Evolutionary conservation across 2,329 filamentous ascomycete species (phyloP).

Genomic region (Diaporthe sp.): DNA sequence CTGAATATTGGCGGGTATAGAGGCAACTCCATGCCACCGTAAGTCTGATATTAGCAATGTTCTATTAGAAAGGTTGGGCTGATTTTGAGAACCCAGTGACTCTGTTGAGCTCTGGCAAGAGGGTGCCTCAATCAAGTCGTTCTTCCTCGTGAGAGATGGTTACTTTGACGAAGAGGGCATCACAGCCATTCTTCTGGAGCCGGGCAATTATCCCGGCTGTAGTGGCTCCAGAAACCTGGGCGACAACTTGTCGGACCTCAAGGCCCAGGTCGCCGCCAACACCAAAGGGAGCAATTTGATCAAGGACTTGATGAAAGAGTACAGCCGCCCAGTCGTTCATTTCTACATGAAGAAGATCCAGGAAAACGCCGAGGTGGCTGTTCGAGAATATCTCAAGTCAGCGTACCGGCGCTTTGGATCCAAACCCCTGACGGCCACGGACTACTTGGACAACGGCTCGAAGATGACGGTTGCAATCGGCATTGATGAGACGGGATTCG

Average conservation of each 20-base stretch:
- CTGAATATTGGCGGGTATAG: slow-evolving; percentile 51
- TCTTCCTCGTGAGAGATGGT: slow-evolving; percentile 50
- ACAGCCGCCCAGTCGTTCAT: slow-evolving; percentile 46
- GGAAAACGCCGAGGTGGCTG: slow-evolving; percentile 51
- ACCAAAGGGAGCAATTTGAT: slow-evolving; percentile 50
- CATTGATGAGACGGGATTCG: slow-evolving; percentile 44
- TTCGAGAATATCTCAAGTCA: slow-evolving; percentile 43
- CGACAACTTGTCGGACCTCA: slow-evolving; percentile 56
- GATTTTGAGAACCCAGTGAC: slow-evolving; percentile 36
- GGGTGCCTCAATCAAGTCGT: slow-evolving; percentile 51
- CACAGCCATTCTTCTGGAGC: slow-evolving; percentile 37
- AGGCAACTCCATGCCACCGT: slow-evolving; percentile 53
- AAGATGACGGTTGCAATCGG: slow-evolving; percentile 44
- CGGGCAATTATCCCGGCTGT: slow-evolving; percentile 49
- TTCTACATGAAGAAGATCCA: slow-evolving; percentile 54
- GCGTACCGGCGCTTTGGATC: slow-evolving; percentile 56
- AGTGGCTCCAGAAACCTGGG: slow-evolving; percentile 48
- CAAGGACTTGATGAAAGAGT: slow-evolving; percentile 47
- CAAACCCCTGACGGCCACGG: slow-evolving; percentile 41
- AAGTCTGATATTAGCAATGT: neutral
- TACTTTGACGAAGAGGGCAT: slow-evolving; percentile 41
- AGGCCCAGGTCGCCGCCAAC: slow-evolving; percentile 56
- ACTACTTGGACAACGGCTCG: slow-evolving; percentile 51
- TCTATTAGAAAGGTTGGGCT: neutral
- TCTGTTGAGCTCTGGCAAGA: slow-evolving; percentile 55